Evolutionary conservation across 1,284 basidiomycete species (phyloP), one percentile per base, ranked within the genome.

Genomic region (Rugosomyces carneus): DNA sequence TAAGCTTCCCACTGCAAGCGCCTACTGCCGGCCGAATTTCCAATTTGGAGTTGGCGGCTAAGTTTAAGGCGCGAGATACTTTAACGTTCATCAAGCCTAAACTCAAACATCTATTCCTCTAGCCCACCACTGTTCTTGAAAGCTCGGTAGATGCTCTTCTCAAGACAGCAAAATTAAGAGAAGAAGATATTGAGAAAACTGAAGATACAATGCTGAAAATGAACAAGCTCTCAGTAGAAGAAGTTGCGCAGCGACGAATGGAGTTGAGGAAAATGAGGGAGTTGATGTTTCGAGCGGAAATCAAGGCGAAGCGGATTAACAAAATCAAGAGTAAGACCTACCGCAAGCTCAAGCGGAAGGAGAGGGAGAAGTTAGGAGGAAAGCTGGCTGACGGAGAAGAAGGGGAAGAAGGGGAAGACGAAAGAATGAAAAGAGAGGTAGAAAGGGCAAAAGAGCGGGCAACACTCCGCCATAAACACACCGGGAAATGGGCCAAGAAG

Each of bases 321-420:
- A 98, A 96, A 69, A 98, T 99, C 70, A 98, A 99, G 74, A 89
- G 84, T 65, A 97, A 95, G 67, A 82, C 91, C 2, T 98, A 92
- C 62, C 76, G 93, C 31, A 86, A 89, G 56, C 76, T 98, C 40
- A 83, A 84, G 58, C 78, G 91, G 62, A 91, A 89, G 64, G 84
- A 83, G 64, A 77, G 72, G 54, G 84, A 80, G 59, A 79, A 75
- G 56, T 62, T 77, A 37, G 74, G 68, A 54, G 68, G 60, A 53
- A 72, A 70, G 64, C 65, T 80, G 10, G 29, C 29, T 8, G 79
- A 77, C 37, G 80, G 73, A 37, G 67, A 68, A 16, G 65, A 58
- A 34, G 68, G 63, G 7, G 71, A 68, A 0, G 73, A 71, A 2
- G 77, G 71, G 8, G 79, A 80, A n/a, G 81, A 78, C 49, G 76